These are phyloP conservation scores for Nicotiana otophora DNA, from an alignment of 257 asterid species.

Conservation along the genomic window DNA sequence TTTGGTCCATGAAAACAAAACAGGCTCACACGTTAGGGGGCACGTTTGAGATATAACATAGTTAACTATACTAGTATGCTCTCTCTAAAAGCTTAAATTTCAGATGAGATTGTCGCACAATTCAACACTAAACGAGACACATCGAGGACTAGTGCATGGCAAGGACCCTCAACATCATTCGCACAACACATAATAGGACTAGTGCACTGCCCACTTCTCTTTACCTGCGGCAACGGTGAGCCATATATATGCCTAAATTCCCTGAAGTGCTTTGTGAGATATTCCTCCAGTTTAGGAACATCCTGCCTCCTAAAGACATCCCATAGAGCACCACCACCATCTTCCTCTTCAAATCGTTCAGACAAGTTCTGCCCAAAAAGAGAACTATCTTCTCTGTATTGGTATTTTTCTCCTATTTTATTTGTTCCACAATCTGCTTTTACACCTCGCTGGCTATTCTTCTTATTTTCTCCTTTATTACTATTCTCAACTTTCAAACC, in stretches of 20 bases:
- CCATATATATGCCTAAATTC: conserved; percentile 52
- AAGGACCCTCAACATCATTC: too few species aligned
- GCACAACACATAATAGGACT: too few species aligned
- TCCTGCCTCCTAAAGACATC: conserved; percentile 84
- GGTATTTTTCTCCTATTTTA: not conserved
- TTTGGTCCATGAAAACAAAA: too few species aligned
- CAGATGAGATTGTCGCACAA: too few species aligned
- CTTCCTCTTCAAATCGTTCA: conserved; percentile 20
- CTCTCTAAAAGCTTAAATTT: too few species aligned
- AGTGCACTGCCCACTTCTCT: not conserved
- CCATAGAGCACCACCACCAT: conserved; percentile 87
- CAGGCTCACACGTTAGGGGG: too few species aligned
- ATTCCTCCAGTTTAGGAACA: conserved; percentile 58
- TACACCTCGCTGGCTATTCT: not conserved
- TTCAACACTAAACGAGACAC: too few species aligned
- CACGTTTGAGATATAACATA: too few species aligned
- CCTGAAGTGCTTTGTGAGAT: conserved; percentile 42
- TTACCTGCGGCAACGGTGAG: conserved; percentile 31
- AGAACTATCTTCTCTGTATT: not conserved
- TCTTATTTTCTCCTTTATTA: conserved; percentile 3
- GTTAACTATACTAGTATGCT: too few species aligned
- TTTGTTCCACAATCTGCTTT: not conserved
- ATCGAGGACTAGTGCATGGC: too few species aligned
- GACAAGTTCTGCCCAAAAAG: not conserved
- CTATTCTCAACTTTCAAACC: not conserved